Evolutionary conservation across 345 rosid species (phyloP).

Genomic region (Camelina sativa): DNA sequence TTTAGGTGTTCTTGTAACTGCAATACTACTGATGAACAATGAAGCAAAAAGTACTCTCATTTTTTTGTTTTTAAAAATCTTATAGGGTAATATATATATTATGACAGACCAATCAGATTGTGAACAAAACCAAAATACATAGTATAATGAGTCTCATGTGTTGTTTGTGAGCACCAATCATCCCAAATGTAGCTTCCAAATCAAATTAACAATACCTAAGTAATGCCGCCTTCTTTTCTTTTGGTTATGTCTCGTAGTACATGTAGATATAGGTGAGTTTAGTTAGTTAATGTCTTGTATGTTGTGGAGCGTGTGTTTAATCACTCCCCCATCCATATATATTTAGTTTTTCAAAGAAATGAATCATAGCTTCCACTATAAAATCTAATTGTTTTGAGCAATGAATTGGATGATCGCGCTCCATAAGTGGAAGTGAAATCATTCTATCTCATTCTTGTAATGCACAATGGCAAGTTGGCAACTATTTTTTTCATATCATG

Average conservation of each 20-base stretch:
- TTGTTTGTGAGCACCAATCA: background rate
- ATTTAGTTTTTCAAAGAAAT: background rate
- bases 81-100: background rate
- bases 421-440: conserved; percentile 29
- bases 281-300: conserved; percentile 8
- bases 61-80: background rate
- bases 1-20: conserved; percentile 22
- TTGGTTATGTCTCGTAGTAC: background rate
- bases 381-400: background rate
- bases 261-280: background rate
- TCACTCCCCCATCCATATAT: background rate
- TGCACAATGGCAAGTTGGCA: conserved; percentile 16
- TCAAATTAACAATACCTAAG: background rate
- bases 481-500: conserved; percentile 15
- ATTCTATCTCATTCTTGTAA: conserved; percentile 24
- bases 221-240: background rate
- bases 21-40: conserved; percentile 18
- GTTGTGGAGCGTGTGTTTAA: conserved; percentile 1
- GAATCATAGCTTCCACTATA: conserved; percentile 13
- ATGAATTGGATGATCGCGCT: conserved; percentile 15
- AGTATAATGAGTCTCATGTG: background rate
- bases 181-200: background rate
- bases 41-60: background rate
- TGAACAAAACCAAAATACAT: conserved; percentile 1
- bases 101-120: background rate